Percentiles rank a stretch among this genome's conserved stretches.
phyloP scores from a whole-genome alignment of 1,139 yeast species.

The Hanseniaspora sp. region DNA sequence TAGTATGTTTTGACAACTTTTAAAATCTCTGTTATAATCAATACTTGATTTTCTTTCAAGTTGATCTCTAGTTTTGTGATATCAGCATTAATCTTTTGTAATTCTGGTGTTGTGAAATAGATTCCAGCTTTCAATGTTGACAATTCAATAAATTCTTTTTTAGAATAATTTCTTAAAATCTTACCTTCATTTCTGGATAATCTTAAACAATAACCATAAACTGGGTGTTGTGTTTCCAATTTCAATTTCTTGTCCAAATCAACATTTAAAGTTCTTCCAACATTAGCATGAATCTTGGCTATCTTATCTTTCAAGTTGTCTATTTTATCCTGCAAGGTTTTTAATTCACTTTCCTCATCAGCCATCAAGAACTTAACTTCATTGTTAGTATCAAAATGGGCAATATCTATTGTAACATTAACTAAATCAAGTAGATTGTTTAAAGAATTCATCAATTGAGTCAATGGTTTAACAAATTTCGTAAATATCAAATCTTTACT shows the following conservation, averaged over 20 bases:
- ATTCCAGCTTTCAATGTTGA: slow-evolving; percentile 94
- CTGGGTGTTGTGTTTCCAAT: slow-evolving; percentile 63
- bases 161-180: slow-evolving; percentile 49
- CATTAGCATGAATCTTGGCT: slow-evolving; percentile 46
- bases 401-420: slow-evolving; percentile 81
- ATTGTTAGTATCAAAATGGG: slow-evolving; percentile 56
- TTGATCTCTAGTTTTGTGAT: slow-evolving; percentile 50
- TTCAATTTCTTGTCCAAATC: slow-evolving; percentile 82
- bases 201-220: slow-evolving; percentile 89
- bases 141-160: slow-evolving; percentile 56
- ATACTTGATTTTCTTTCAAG: slow-evolving; percentile 63
- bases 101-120: slow-evolving; percentile 62
- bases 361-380: slow-evolving; percentile 83
- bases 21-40: slow-evolving; percentile 71
- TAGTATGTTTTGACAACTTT: slow-evolving; percentile 69
- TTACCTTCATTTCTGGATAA: slow-evolving; percentile 82
- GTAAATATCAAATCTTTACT: slow-evolving; percentile 10
- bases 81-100: slow-evolving; percentile 50
- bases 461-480: slow-evolving; percentile 51
- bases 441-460: slow-evolving; percentile 41
- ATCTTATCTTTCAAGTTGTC: slow-evolving; percentile 48
- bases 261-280: slow-evolving; percentile 64
- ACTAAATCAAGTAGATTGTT: slow-evolving; percentile 70
- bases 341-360: slow-evolving; percentile 60
- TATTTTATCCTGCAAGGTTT: slow-evolving; percentile 47